Evolutionary conservation across 768 basidiomycete genomes (phyloP).

Genomic region (Austroboletus eburneus): DNA sequence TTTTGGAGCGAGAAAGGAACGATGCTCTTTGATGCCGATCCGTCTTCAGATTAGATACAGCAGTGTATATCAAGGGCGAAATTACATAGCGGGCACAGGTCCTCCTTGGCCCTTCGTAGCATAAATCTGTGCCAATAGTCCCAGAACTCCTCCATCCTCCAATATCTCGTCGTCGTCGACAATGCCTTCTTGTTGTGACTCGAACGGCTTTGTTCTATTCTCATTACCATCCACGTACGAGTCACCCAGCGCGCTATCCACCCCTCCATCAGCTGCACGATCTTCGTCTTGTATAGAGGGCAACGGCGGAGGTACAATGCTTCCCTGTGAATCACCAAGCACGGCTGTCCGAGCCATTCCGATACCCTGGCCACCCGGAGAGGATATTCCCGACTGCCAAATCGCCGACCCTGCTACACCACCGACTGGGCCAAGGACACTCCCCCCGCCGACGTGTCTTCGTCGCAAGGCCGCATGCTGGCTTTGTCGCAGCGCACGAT

Average conservation of each 20-base stretch:
- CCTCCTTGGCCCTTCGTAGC: constrained; percentile 47
- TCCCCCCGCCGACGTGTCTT: constrained; percentile 29
- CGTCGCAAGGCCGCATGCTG: constrained; percentile 48
- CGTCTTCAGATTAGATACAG: too few relatives aligned
- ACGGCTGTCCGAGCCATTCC: constrained; percentile 67
- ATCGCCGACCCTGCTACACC: constrained; percentile 46
- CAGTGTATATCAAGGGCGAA: not conserved
- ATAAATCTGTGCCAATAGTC: constrained; percentile 85
- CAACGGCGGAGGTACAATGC: constrained; percentile 27
- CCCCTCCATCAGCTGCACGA: constrained; percentile 47
- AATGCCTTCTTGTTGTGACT: constrained; percentile 44
- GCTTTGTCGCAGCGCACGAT: constrained; percentile 69
- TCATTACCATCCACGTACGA: constrained; percentile 71
- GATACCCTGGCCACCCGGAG: constrained; percentile 35
- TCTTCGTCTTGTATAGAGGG: constrained; percentile 42
- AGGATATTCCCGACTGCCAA: constrained; percentile 45
- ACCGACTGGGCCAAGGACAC: constrained; percentile 39
- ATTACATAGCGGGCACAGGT: constrained; percentile 43
- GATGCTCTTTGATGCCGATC: too few relatives aligned
- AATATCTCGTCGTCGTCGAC: constrained; percentile 60
- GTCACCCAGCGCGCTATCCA: constrained; percentile 56
- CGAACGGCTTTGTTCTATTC: constrained; percentile 36
- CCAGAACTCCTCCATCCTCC: constrained; percentile 81
- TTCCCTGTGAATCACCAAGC: constrained; percentile 73
- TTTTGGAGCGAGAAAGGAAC: constrained; percentile 45